Percentiles rank a stretch among this genome's conserved stretches.
Evolutionary conservation across 257 asterid genomes (phyloP).

Genomic region (Handroanthus guayacan): DNA sequence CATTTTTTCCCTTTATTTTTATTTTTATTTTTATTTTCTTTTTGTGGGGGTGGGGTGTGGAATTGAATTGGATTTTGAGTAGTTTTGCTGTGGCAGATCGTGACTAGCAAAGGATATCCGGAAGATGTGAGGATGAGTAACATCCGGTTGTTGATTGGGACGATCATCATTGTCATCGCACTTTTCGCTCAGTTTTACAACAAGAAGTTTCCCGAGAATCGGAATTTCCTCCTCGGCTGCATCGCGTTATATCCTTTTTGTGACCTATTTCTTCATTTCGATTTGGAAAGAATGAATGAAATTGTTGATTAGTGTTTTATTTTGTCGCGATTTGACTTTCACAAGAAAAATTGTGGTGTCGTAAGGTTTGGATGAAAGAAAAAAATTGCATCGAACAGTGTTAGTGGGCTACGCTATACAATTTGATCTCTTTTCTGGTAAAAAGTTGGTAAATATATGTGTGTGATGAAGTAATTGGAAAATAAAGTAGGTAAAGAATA

Average conservation of each 20-base stretch:
- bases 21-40: not conserved
- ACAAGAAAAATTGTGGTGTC: slow-evolving; percentile 1
- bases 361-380: not conserved
- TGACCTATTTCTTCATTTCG: slow-evolving; percentile 11
- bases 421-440: not conserved
- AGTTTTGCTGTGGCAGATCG: slow-evolving; percentile 59
- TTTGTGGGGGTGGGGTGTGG: too few relatives aligned
- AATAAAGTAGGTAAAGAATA: not conserved
- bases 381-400: not conserved
- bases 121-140: slow-evolving; percentile 93
- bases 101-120: slow-evolving; percentile 79
- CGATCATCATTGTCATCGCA: slow-evolving; percentile 69
- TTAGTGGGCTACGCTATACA: too few relatives aligned
- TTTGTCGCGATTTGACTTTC: slow-evolving; percentile 1
- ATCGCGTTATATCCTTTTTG: slow-evolving; percentile 86
- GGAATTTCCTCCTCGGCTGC: slow-evolving; percentile 84
- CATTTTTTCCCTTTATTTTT: not conserved
- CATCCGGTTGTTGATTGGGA: slow-evolving; percentile 73
- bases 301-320: not conserved
- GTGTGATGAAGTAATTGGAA: not conserved
- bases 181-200: slow-evolving; percentile 94
- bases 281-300: not conserved
- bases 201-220: slow-evolving; percentile 89
- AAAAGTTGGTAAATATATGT: not conserved
- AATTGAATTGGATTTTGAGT: slow-evolving; percentile 8